Evolutionary conservation across 768 basidiomycete genomes (phyloP).

Genomic region (Hortiboletus flavorubellus): DNA sequence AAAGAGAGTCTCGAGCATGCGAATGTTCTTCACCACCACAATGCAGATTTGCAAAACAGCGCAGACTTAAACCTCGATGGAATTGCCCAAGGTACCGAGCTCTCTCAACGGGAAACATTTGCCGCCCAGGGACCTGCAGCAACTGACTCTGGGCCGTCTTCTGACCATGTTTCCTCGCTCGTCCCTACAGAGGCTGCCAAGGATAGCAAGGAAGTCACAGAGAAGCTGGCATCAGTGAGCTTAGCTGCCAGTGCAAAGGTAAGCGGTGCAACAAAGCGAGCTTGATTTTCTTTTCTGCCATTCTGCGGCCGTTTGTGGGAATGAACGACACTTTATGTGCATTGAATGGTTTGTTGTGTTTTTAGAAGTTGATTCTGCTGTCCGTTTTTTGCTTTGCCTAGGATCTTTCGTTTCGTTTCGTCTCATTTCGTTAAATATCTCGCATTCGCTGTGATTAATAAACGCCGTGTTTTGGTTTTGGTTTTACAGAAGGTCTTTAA

Average conservation of each 20-base stretch:
- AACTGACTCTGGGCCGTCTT: not conserved
- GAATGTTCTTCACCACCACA: constrained; percentile 50
- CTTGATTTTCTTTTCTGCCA: constrained; percentile 12
- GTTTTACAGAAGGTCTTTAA: constrained; percentile 28
- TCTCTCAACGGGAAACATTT: not conserved
- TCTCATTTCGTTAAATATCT: constrained; percentile 1
- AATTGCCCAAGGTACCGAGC: not conserved
- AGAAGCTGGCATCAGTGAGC: constrained; percentile 27
- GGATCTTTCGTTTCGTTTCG: not conserved
- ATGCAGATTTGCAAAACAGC: constrained; percentile 16
- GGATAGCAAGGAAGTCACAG: constrained; percentile 23
- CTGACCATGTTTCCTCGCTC: constrained; percentile 1
- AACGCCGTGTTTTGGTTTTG: constrained; percentile 8
- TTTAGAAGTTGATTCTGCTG: not conserved
- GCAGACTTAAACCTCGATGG: not conserved
- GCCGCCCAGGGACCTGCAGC: constrained; percentile 2
- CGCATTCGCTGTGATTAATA: constrained; percentile 21
- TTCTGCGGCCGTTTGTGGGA: not conserved
- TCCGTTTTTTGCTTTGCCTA: constrained; percentile 2
- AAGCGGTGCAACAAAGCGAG: constrained; percentile 12
- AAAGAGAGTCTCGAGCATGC: constrained; percentile 40
- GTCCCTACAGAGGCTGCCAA: constrained; percentile 10
- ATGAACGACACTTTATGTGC: not conserved
- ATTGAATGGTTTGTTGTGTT: constrained; percentile 2
- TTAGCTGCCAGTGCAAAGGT: constrained; percentile 33